Evolutionary conservation across 495 filamentous ascomycete species (phyloP).

Genomic region (Annulohypoxylon stygium): DNA sequence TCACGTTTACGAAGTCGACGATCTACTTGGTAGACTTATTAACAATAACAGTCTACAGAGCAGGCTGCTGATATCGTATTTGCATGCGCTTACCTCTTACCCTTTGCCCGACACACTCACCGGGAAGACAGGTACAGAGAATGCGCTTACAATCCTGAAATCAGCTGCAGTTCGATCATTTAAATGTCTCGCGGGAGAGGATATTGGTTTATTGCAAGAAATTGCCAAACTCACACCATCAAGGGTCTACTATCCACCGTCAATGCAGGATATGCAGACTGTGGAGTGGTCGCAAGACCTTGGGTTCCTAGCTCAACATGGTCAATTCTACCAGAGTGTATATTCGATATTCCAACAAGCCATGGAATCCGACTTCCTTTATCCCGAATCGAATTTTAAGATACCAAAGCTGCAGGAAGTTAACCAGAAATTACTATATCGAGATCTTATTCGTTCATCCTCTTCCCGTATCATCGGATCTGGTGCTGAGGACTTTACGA

Average conservation of each 20-base stretch:
- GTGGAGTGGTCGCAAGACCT: conserved; percentile 50
- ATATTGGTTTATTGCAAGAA: conserved; percentile 54
- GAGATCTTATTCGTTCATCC: conserved; percentile 63
- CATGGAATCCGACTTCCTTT: conserved; percentile 49
- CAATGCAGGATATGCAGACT: conserved; percentile 43
- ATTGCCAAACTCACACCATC: conserved; percentile 68
- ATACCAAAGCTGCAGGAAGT: not conserved
- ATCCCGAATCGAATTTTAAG: conserved; percentile 9
- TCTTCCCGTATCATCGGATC: conserved; percentile 63
- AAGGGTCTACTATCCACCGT: conserved; percentile 52
- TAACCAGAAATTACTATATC: conserved; percentile 48
- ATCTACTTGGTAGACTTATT: conserved; percentile 60
- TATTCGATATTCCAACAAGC: conserved; percentile 58
- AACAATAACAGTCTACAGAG: conserved; percentile 67
- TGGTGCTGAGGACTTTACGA: conserved; percentile 64
- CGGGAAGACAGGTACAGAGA: conserved; percentile 71
- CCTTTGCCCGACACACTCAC: conserved; percentile 71
- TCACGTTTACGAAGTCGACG: conserved; percentile 63
- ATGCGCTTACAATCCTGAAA: conserved; percentile 64
- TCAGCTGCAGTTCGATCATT: conserved; percentile 67
- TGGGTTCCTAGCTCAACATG: conserved; percentile 65
- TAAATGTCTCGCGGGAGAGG: conserved; percentile 53
- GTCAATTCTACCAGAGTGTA: conserved; percentile 58
- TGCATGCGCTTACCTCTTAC: conserved; percentile 74
- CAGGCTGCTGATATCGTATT: conserved; percentile 66